Evolutionary conservation across 352 stramenopile genomes (phyloP).

Genomic region (Pythium chondricola): DNA sequence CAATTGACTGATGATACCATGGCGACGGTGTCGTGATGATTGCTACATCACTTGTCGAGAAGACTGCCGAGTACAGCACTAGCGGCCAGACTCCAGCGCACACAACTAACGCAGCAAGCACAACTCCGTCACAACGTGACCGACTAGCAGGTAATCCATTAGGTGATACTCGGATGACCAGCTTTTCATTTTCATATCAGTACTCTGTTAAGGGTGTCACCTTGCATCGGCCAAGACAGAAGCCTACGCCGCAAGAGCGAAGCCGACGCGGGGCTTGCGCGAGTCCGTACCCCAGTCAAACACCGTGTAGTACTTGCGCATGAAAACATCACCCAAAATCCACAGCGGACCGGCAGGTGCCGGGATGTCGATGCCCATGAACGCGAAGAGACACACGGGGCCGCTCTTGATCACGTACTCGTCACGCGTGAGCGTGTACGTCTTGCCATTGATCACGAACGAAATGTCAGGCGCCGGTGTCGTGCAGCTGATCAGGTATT

Average conservation of each 20-base stretch:
- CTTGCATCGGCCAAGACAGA: too few species aligned
- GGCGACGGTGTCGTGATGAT: too few species aligned
- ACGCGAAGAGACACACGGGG: slow-evolving; percentile 91
- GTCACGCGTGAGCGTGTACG: slow-evolving; percentile 89
- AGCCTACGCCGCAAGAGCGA: slow-evolving; percentile 65
- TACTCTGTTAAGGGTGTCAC: too few species aligned
- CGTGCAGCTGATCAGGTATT: slow-evolving; percentile 95
- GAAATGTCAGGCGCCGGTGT: slow-evolving; percentile 87
- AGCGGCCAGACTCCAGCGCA: too few species aligned
- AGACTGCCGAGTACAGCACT: too few species aligned
- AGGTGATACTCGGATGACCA: too few species aligned
- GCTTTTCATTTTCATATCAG: too few species aligned
- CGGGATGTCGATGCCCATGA: slow-evolving; percentile 95
- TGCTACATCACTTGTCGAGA: too few species aligned
- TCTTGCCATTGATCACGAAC: slow-evolving; percentile 89
- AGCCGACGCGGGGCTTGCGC: slow-evolving; percentile 78
- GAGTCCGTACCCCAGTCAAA: slow-evolving; percentile 86
- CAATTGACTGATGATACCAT: too few species aligned
- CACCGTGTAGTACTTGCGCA: slow-evolving; percentile 93
- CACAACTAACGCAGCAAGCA: too few species aligned
- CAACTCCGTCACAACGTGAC: too few species aligned
- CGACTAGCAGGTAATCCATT: too few species aligned
- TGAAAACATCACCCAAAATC: slow-evolving; percentile 94
- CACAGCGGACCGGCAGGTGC: slow-evolving; percentile 59
- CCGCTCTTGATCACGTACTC: slow-evolving; percentile 92